Evolutionary conservation across 148 eudicot species (phyloP), one percentile per base, ranked within the genome.

Genomic region (Fallopia convolvulus): DNA sequence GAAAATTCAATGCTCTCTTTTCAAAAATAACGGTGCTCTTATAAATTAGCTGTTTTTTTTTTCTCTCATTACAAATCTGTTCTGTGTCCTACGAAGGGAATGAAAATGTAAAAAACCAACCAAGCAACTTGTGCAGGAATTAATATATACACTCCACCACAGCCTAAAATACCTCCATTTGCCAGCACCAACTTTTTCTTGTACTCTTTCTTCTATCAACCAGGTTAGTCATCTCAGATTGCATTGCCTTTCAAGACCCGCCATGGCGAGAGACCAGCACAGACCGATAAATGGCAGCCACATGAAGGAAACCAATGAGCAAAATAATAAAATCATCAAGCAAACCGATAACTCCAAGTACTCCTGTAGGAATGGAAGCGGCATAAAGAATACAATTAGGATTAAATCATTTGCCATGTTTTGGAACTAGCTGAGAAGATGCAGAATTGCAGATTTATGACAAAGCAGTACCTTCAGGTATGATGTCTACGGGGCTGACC

Each of bases 271-370:
- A 79, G 77, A 95, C 83, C 36, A 95, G 89, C 74, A 90, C 86
- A 48, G 97, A 87, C 61, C 99, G 90, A 80, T 95, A 92, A 60
- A 92, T 84, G 70, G 97, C 91, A 80, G 97, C 99, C 46, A 92
- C 89, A 55, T 95, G 91, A 14, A 95, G 86, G 85, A 91, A 90
- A 86, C 91, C 92, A 75, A 92, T 83, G 61, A 95, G 86, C 60
- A 88, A 81, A 68, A 95, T 83, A 56, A 95, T 88, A 58, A 80
- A 13, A 86, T 95, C 99, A 75, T 95, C 99, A 76, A 94, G 68
- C 18, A 89, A 86, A 82, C 99, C 97, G 55, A 95, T 84, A 41
- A 92, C 44, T 82, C 99, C 99, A 30, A 92, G 63, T 60, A 95
- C 52, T 48, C 85, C 99, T 92, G 97, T 70, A 18, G 47, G 56